Conservation (phyloP, 345 rosid species). For the Eucalyptus pumila region DNA sequence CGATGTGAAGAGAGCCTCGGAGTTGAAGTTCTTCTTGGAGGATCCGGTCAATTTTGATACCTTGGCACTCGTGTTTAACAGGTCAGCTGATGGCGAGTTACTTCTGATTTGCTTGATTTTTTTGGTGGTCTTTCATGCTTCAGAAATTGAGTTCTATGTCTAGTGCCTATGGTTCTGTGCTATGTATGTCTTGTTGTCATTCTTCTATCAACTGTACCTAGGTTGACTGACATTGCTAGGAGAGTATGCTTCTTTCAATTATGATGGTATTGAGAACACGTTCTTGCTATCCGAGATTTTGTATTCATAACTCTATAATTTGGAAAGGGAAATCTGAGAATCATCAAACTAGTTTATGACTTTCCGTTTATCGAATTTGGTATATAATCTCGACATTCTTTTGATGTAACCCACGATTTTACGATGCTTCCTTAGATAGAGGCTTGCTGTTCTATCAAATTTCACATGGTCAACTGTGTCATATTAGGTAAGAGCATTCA, state of each 20-base stretch:
- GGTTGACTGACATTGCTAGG: neutral
- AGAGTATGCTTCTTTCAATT: neutral
- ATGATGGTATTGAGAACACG: neutral
- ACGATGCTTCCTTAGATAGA: neutral
- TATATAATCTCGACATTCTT: neutral
- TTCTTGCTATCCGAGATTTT: neutral
- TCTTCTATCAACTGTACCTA: neutral
- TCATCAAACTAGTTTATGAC: neutral
- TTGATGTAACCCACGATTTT: neutral
- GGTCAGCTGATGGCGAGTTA: slow-evolving; percentile 3
- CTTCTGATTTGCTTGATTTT: neutral
- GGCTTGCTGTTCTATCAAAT: neutral
- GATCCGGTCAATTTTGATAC: slow-evolving; percentile 48
- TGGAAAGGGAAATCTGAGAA: neutral
- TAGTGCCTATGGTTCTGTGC: neutral
- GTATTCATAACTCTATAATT: neutral
- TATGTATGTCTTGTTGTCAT: neutral
- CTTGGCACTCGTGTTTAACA: slow-evolving; percentile 52
- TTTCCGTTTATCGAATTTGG: neutral
- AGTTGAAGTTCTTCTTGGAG: slow-evolving; percentile 69
- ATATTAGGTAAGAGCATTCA: neutral
- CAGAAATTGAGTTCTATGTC: neutral
- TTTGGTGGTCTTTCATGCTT: neutral
- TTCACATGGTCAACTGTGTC: neutral
- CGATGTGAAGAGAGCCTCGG: slow-evolving; percentile 43